Percentiles rank a stretch among this genome's conserved stretches.
Conservation (phyloP, 257 asterid species). For the Sherardia arvensis region DNA sequence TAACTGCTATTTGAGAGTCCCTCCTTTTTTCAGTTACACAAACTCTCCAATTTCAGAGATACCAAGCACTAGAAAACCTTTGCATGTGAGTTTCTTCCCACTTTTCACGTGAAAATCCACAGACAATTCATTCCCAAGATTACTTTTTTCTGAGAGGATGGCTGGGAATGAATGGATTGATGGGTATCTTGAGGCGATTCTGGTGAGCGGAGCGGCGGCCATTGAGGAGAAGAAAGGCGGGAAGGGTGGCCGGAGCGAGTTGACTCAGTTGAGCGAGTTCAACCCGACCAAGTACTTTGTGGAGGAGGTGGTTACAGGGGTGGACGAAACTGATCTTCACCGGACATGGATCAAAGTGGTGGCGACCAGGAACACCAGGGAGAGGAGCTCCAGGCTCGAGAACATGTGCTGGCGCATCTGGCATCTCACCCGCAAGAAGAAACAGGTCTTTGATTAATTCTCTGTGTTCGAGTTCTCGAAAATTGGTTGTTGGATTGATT, state of each 20-base stretch:
- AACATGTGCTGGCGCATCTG: constrained; percentile 95
- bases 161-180: constrained; percentile 93
- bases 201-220: constrained; percentile 62
- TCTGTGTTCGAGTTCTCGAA: not conserved
- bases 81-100: constrained; percentile 3
- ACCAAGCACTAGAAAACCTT: not conserved
- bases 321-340: constrained; percentile 73
- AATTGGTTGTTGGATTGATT: not conserved
- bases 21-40: constrained; percentile 14
- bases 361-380: constrained; percentile 62
- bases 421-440: constrained; percentile 79
- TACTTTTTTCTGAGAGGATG: constrained; percentile 26
- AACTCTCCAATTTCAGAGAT: not conserved
- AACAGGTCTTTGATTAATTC: constrained; percentile 35
- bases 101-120: not conserved
- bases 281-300: constrained; percentile 77
- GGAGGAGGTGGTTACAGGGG: constrained; percentile 72
- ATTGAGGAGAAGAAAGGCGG: constrained; percentile 34
- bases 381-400: constrained; percentile 65
- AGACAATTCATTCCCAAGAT: too few relatives aligned
- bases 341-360: constrained; percentile 85
- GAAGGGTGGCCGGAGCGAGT: constrained; percentile 11
- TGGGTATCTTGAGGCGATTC: constrained; percentile 82
- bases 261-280: constrained; percentile 19
- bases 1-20: constrained; percentile 42